phyloP scores from a whole-genome alignment of 176 grass and related monocot genomes.

The Poa pratensis region DNA sequence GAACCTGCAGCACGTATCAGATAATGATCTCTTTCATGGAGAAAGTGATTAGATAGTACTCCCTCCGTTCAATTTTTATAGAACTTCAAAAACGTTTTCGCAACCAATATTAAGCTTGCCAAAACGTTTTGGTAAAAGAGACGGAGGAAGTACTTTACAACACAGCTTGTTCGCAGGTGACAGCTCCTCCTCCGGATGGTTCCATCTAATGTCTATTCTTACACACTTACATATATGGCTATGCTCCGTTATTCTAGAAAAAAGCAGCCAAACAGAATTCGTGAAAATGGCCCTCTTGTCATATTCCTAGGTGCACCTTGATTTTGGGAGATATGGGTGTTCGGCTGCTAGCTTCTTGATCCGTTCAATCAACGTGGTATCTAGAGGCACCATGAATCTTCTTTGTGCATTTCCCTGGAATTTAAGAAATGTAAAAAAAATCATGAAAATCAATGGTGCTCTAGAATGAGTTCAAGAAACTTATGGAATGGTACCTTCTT shows the following conservation, averaged over 20 bases:
- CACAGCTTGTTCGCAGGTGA: too few relatives aligned
- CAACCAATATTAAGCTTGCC: too few relatives aligned
- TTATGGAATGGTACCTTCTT: background rate
- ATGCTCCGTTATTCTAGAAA: background rate
- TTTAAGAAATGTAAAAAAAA: background rate
- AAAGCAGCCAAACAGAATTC: background rate
- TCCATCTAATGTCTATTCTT: background rate
- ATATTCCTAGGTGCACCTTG: background rate
- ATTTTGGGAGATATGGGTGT: background rate
- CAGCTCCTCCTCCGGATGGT: background rate
- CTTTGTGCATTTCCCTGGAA: background rate
- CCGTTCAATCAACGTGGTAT: background rate
- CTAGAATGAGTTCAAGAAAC: background rate
- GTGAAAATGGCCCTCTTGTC: background rate
- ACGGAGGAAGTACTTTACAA: background rate
- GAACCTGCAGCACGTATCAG: too few relatives aligned
- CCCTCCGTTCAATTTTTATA: too few relatives aligned
- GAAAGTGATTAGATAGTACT: too few relatives aligned
- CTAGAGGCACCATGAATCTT: background rate
- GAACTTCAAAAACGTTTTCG: too few relatives aligned
- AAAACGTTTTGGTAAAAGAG: too few relatives aligned
- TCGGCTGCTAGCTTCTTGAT: background rate
- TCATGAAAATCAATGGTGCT: background rate
- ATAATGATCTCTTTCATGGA: too few relatives aligned
- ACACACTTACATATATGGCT: background rate